Percentiles rank a stretch among this genome's conserved stretches.
These are phyloP conservation scores for Tripidium arundinaceum DNA, from an alignment of 202 grass and related monocot species.

Conservation along the genomic window DNA sequence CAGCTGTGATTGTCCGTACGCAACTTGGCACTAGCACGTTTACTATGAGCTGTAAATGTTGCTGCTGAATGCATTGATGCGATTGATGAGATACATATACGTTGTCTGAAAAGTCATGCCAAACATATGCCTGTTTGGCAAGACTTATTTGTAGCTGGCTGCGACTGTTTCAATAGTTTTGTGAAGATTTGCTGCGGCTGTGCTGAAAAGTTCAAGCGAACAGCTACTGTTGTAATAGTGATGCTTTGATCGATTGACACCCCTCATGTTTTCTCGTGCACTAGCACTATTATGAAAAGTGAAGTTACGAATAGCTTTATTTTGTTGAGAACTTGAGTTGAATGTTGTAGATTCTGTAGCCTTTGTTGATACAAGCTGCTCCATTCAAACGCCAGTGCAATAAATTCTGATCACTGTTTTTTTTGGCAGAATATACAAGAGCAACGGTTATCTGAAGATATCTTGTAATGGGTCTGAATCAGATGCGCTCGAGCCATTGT, in stretches of 20 bases:
- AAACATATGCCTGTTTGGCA: too few relatives aligned
- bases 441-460: conserved; percentile 87
- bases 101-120: not conserved
- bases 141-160: too few relatives aligned
- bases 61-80: not conserved
- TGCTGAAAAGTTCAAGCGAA: too few relatives aligned
- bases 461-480: conserved; percentile 99
- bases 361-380: not conserved
- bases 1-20: conserved; percentile 1
- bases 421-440: conserved; percentile 71
- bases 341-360: not conserved
- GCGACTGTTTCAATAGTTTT: too few relatives aligned
- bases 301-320: not conserved
- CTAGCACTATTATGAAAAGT: not conserved
- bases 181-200: too few relatives aligned
- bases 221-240: not conserved
- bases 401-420: not conserved
- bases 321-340: not conserved
- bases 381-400: conserved; percentile 4
- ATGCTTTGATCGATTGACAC: not conserved
- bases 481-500: conserved; percentile 84
- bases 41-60: not conserved
- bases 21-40: not conserved
- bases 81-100: not conserved
- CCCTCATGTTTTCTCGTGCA: not conserved